Conservation (phyloP, 176 grass and related monocot genomes). For the Triticum urartu region DNA sequence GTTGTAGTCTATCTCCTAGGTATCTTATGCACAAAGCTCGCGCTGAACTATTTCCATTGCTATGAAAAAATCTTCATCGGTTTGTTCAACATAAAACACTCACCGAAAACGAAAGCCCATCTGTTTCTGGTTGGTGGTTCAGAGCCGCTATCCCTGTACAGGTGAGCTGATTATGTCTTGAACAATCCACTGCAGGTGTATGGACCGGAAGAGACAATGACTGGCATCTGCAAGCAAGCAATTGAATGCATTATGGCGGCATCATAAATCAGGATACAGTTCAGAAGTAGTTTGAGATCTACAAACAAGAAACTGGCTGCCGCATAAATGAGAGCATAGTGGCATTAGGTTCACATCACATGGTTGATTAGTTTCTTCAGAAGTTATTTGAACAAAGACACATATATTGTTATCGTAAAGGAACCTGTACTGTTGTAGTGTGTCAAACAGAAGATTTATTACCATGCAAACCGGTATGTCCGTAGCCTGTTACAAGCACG, state of each 20-base stretch:
- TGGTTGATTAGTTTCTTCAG: background rate
- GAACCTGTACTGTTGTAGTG: constrained; percentile 18
- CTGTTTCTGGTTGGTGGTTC: constrained; percentile 6
- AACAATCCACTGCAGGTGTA: constrained; percentile 58
- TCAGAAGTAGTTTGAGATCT: constrained; percentile 32
- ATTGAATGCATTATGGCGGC: constrained; percentile 88
- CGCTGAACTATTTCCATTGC: background rate
- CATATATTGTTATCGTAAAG: background rate
- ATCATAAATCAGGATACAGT: constrained; percentile 13
- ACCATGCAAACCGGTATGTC: background rate
- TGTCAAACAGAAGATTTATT: constrained; percentile 1
- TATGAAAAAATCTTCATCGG: background rate
- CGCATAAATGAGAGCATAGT: constrained; percentile 20
- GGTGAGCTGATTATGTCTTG: constrained; percentile 13
- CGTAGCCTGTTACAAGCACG: background rate
- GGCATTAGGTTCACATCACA: constrained; percentile 19
- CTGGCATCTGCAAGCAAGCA: constrained; percentile 89
- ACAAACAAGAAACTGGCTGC: constrained; percentile 52
- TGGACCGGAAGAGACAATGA: constrained; percentile 91
- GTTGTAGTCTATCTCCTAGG: background rate
- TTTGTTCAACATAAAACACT: background rate
- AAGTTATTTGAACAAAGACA: background rate
- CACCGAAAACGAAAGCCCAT: background rate
- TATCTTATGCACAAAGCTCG: background rate
- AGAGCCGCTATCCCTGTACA: background rate